Base-by-base conservation (phyloP, 306 rosid genomes). In the Dryas alaskensis region DNA sequence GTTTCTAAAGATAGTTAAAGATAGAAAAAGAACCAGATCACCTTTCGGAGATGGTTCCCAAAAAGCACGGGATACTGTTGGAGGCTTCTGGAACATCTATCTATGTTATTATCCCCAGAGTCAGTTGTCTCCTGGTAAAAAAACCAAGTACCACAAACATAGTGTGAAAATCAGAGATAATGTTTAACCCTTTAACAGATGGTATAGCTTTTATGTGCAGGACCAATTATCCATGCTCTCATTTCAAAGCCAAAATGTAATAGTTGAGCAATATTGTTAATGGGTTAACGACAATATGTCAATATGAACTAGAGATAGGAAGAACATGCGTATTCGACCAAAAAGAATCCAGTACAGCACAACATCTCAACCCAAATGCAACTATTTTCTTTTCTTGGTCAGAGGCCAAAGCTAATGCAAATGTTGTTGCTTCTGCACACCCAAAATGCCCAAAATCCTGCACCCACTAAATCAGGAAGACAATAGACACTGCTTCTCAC, bases 31-130 rank as follows among this genome's bases (percentile, higher is more conserved):
- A 44, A 65, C 4, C 1, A 2, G 43, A 65, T 74, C 79, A 89
- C 97, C 82, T 59, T 73, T 86, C 61, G 54, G 88, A 65, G 84
- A 85, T 61, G 85, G 51, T 51, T 85, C 85, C 76, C 81, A 80
- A 37, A 76, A 70, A 67, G 86, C 72, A 77, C 81, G 76, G 73
- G 89, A 78, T 78, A 69, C 75, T 27, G 86, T 67, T 9, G 88
- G 90, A 4, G 78, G 81, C 69, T 79, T 83, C 81, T 62, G 85
- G 74, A 81, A 72, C 87, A 86, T 81, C 66, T 78, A 57, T 65
- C 46, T 75, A 53, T 39, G 43, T 58, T 12, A 16, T 3, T 52
- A 49, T 14, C 25, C 44, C 43, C 7, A 39, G 25, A 27, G 43
- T 22, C 79, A 6, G 40, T 58, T 27, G 53, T 50, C 37, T 14